Evolutionary conservation across 768 basidiomycete genomes (phyloP), one percentile per base, ranked within the genome.

Genomic region (Suillus brevipes): DNA sequence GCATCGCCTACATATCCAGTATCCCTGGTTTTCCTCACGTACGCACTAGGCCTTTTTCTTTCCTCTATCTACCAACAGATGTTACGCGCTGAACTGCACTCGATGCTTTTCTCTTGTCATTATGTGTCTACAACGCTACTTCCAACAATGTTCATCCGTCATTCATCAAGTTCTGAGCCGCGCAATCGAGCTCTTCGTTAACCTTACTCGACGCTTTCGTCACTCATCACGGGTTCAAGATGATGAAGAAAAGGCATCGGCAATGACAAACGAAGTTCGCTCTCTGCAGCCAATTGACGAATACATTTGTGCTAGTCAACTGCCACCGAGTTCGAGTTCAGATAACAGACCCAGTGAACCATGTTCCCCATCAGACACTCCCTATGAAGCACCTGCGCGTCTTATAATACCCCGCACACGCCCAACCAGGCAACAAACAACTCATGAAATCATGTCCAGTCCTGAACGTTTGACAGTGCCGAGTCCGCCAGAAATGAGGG

Each of bases 331-430:
- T 18, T 42, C 6, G 28, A 42, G 10, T 13, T 6, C 25, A 20
- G 58, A 59, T 20, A 13, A 10, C 38, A 59, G 40, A n/a, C 40
- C 40, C 20, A 42, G 58, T 23, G 58, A 62, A 62, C 23, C 62
- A n/a, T 57, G 53, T 6, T 63, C 62, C 42, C 62, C 62, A 40
- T 63, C 62, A n/a, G 62, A 63, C 20, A 4, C 56, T n/a, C 58
- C 62, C 14, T 61, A 63, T 31, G 53, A 60, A 12, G 37, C 50
- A 31, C 50, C 62, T 40, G 25, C 58, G 20, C 50, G 25, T 38
- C 37, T 40, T 10, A 25, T 61, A 37, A 59, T 38, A 57, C 57
- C 62, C 25, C 62, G 23, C 28, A 36, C 61, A 18, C 57, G 18
- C 36, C 62, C 62, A 42, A 61, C 56, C 25, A 59, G 55, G 56